Evolutionary conservation across 495 filamentous ascomycete genomes (phyloP).

Genomic region (Annulohypoxylon maeteangense): DNA sequence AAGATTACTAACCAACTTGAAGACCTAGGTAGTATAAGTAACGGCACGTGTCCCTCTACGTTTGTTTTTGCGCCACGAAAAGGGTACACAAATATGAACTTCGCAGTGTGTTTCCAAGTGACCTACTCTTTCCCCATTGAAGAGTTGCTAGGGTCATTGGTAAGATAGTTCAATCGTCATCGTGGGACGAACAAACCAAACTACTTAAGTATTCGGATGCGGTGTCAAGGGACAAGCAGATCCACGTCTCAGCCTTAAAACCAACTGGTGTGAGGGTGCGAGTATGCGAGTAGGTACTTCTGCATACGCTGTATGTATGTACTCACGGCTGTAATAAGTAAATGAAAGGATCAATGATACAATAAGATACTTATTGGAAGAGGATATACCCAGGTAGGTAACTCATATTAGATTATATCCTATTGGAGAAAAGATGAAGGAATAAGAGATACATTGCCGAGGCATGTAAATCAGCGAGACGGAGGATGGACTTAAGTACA

Average conservation of each 20-base stretch:
- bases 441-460: background rate
- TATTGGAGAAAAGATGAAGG: background rate
- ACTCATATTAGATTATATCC: background rate
- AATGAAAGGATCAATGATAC: background rate
- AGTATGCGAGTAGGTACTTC: too few species aligned
- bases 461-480: background rate
- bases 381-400: background rate
- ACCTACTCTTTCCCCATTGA: too few species aligned
- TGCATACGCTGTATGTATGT: too few species aligned
- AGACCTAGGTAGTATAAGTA: too few species aligned
- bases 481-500: background rate
- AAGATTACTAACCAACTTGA: background rate
- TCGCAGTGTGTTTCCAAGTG: too few species aligned
- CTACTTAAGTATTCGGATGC: background rate
- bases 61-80: background rate
- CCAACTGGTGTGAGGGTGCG: too few species aligned
- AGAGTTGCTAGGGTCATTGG: background rate
- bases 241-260: conserved; percentile 1
- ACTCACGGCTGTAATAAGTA: background rate
- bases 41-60: background rate
- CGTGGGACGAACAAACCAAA: background rate
- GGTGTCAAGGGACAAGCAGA: background rate
- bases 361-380: background rate
- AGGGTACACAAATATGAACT: background rate
- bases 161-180: background rate